Evolutionary conservation across 164 flowering plant species (phyloP), one percentile per base, ranked within the genome.

Genomic region (Hamamelis virginiana): DNA sequence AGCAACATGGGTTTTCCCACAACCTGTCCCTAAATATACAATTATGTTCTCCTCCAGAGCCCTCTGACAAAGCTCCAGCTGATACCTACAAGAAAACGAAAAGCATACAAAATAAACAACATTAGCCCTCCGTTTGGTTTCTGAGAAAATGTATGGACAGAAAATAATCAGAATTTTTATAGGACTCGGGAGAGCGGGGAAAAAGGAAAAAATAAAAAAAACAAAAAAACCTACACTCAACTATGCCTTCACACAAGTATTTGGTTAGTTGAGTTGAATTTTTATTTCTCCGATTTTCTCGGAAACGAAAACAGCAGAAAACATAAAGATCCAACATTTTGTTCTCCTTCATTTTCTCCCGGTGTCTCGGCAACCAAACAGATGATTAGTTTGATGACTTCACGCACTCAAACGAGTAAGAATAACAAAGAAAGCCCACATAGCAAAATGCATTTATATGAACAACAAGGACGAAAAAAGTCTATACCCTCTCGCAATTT

Each of bases 1-100:
- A 0, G 98, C 92, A 45, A 96, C 93, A 69, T 86, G 98, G 22
- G 99, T 96, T 80, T 96, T 96, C 66, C 99, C 99, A 65, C 90
- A 87, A 27, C 99, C 99, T 0, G 99, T 96, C 75, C 81, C 98
- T 78, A 96, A 50, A 78, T 85, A 94, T 41, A 91, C 98, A 43
- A 96, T 85, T 13, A 86, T 71, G 69, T 96, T 96, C 82, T 89
- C 95, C 50, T 84, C 81, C 72, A 90, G 26, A 2, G 98, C 99
- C 75, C 82, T 89, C 78, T 82, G 80, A 71, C 97, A 86, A 3
- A 96, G 76, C 43, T 85, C 91, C 72, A 87, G 67, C 66, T 96
- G 99, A 73, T 93, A 96, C 81, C 98, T 92, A 63, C 69, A 64
- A 28, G 43, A 61, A 12, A 52, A 8, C 41, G 6, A 33, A 33